Conservation (phyloP, 2,329 filamentous ascomycete species). For the Aspergillus sp. region DNA sequence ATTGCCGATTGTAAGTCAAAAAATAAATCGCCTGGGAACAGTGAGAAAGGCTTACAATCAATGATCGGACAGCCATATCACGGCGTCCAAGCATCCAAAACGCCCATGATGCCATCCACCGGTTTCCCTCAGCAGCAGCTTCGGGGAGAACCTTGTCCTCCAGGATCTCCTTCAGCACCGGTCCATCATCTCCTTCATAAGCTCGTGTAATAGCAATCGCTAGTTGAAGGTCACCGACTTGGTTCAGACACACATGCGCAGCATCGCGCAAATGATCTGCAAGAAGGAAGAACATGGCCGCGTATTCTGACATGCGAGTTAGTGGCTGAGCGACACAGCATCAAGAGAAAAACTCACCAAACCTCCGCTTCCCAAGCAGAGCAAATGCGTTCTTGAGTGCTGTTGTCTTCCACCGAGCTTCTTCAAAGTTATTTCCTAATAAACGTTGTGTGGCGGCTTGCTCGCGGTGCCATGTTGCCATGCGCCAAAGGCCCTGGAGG, state of each 20-base stretch:
- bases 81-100: conserved; percentile 84
- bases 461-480: conserved; percentile 84
- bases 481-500: conserved; percentile 87
- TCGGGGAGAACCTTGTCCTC: conserved; percentile 73
- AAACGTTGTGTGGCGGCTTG: conserved; percentile 74
- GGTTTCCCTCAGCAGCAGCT: conserved; percentile 75
- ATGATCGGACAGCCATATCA: conserved; percentile 76
- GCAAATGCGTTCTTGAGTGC: conserved; percentile 97
- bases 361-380: conserved; percentile 81
- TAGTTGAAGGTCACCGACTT: conserved; percentile 82
- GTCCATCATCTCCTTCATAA: conserved; percentile 79
- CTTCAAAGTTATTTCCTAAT: conserved; percentile 84
- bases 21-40: conserved; percentile 2
- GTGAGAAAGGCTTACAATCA: conserved; percentile 59
- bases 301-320: conserved; percentile 61
- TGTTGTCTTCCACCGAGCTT: conserved; percentile 79
- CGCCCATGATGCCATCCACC: conserved; percentile 93
- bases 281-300: conserved; percentile 90
- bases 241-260: conserved; percentile 77
- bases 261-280: conserved; percentile 82
- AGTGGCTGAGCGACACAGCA: conserved; percentile 1
- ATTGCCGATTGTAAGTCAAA: conserved; percentile 10
- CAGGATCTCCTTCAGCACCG: conserved; percentile 67
- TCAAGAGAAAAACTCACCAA: conserved; percentile 52
- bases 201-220: conserved; percentile 83